A percentile compares a stretch with the other conserved stretches of the same genome.
Evolutionary conservation across 2,329 filamentous ascomycete genomes (phyloP).

Genomic region (Colletotrichum orchidophilum): DNA sequence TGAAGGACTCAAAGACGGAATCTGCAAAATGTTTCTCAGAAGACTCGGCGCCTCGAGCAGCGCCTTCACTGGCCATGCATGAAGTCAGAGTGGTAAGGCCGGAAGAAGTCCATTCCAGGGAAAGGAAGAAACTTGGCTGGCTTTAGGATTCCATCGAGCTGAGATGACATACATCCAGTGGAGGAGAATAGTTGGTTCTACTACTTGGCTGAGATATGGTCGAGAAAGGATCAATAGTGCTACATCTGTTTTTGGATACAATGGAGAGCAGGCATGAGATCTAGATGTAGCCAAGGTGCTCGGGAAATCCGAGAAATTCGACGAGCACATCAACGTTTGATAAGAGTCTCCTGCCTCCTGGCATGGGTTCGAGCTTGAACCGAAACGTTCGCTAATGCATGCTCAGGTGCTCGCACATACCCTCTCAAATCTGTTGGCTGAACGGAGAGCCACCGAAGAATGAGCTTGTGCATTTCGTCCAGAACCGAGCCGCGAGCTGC

Average conservation of each 20-base stretch:
- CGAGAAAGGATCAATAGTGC: constrained; percentile 37
- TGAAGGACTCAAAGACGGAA: neutral
- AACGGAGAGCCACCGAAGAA: constrained; percentile 26
- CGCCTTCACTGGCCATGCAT: constrained; percentile 46
- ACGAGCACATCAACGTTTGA: constrained; percentile 39
- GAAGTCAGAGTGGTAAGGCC: constrained; percentile 43
- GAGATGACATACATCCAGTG: constrained; percentile 34
- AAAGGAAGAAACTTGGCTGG: neutral
- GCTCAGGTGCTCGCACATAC: constrained; percentile 32
- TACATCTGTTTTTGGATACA: constrained; percentile 8
- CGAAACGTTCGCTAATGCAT: neutral
- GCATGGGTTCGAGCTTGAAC: neutral
- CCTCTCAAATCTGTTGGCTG: constrained; percentile 33
- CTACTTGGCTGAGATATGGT: constrained; percentile 43
- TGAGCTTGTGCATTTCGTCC: constrained; percentile 37
- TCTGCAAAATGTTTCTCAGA: neutral
- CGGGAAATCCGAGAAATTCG: constrained; percentile 35
- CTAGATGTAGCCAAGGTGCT: constrained; percentile 34
- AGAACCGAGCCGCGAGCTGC: constrained; percentile 36
- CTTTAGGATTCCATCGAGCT: constrained; percentile 10
- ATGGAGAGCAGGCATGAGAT: constrained; percentile 37
- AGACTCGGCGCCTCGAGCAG: constrained; percentile 37
- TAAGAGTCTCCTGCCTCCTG: neutral
- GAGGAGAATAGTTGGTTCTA: constrained; percentile 42
- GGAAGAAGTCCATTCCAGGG: too few species aligned